Evolutionary conservation across 2,329 filamentous ascomycete species (phyloP), one percentile per base, ranked within the genome.

Genomic region (Amylocarpus encephaloides): DNA sequence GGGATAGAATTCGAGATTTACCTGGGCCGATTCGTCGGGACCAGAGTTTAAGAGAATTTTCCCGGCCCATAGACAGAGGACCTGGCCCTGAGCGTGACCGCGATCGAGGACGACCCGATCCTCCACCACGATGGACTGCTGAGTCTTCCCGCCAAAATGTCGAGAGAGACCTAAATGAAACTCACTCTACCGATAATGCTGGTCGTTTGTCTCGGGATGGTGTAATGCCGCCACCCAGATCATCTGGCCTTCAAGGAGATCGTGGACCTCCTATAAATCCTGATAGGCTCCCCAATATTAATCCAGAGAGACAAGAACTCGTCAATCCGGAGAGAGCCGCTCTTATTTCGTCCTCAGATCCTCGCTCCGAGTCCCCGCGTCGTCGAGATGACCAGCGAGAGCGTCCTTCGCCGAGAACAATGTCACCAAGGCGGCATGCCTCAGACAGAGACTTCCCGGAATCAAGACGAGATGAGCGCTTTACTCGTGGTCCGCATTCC

Each of bases 351-450:
- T 59, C 63, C 19, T 35, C 51, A 13, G 50, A 46, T 33, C 22
- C 59, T 40, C 59, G 59, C 13, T 58, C 59, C n/a, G 58, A 61
- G 15, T 64, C 64, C 18, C 63, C 62, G 42, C 58, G 64, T 39
- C 57, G 60, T 15, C 60, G 63, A 52, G 64, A 67, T 19, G 65
- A 66, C 13, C 30, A 43, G 1, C 54, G 59, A 47, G 62, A 66
- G 11, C 56, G 57, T 40, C 40, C 34, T 9, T 46, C 62, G n/a
- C 57, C 68, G 3, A 66, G 70, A 18, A 67, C 67, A 2, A 72
- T 74, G 47, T 83, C 80, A 6, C 77, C 80, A 4, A 71, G 77
- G 57, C 67, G 72, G 54, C 54, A 62, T 47, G 70, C 71, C 18
- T 60, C 67, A 18, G 65, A 65, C 53, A 68, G 65, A 13, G 71